Conservation (phyloP, 176 grass and related monocot species). For the maize (Zea mays) region Zm-B73-REFERENCE-NAM-5.0 NC_050096.1:252170001-252170500, state of each 20-base stretch:
- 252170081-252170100: conserved; percentile 66
- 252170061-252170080: conserved; percentile 43
- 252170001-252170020: conserved; percentile 62
- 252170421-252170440: background rate
- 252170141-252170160: conserved; percentile 71
- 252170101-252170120: conserved; percentile 57
- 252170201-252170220: conserved; percentile 81
- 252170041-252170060: background rate
- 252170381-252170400: background rate
- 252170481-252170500: background rate
- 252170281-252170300: too few relatives aligned
- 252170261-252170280: too few relatives aligned
- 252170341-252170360: background rate
- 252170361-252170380: background rate
- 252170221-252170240: conserved; percentile 28
- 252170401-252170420: conserved; percentile 27
- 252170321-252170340: too few relatives aligned
- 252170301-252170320: too few relatives aligned
- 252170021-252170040: conserved; percentile 41
- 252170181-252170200: conserved; percentile 64
- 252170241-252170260: too few relatives aligned
- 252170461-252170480: conserved; percentile 7
- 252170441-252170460: background rate
- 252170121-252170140: conserved; percentile 71
- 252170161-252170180: conserved; percentile 68